These are phyloP conservation scores for Massariosphaeria phaeospora DNA, from an alignment of 495 filamentous ascomycete genomes.

Conservation along the genomic window DNA sequence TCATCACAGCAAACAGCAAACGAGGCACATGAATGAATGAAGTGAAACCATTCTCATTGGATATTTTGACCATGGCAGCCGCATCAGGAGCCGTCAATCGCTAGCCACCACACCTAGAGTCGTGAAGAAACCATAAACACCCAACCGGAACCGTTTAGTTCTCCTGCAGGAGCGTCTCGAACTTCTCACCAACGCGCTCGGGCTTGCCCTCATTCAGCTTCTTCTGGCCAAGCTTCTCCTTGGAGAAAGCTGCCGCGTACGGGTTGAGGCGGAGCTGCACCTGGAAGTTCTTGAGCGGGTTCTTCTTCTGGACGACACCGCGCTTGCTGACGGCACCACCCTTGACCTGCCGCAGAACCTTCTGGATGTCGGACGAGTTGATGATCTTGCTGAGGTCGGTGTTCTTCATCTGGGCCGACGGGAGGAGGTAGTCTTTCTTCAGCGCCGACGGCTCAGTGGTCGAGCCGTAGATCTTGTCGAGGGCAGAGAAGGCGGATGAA, in stretches of 20 bases:
- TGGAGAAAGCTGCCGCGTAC: slow-evolving; percentile 80
- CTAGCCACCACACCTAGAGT: background rate
- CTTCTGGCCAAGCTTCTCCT: slow-evolving; percentile 70
- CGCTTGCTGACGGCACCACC: slow-evolving; percentile 90
- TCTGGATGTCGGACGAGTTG: slow-evolving; percentile 98
- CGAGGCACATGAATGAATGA: slow-evolving; percentile 1
- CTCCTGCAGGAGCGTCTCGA: slow-evolving; percentile 52
- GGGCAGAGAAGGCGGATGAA: slow-evolving; percentile 89
- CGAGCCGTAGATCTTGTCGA: slow-evolving; percentile 92
- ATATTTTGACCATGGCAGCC: slow-evolving; percentile 2
- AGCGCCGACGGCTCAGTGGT: slow-evolving; percentile 75
- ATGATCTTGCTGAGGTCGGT: slow-evolving; percentile 92
- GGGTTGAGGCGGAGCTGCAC: slow-evolving; percentile 95
- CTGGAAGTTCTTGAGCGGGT: slow-evolving; percentile 97
- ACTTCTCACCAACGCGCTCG: slow-evolving; percentile 45
- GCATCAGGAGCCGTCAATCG: background rate
- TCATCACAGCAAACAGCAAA: background rate
- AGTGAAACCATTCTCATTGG: background rate
- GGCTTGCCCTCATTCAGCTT: slow-evolving; percentile 55
- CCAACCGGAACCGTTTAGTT: slow-evolving; percentile 40
- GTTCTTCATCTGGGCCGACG: slow-evolving; percentile 80
- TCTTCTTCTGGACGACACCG: slow-evolving; percentile 93
- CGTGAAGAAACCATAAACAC: slow-evolving; percentile 5
- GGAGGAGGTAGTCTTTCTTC: slow-evolving; percentile 98
- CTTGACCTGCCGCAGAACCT: slow-evolving; percentile 80